Evolutionary conservation across 768 basidiomycete genomes (phyloP).

Genomic region (Leccinum fibrillosum): DNA sequence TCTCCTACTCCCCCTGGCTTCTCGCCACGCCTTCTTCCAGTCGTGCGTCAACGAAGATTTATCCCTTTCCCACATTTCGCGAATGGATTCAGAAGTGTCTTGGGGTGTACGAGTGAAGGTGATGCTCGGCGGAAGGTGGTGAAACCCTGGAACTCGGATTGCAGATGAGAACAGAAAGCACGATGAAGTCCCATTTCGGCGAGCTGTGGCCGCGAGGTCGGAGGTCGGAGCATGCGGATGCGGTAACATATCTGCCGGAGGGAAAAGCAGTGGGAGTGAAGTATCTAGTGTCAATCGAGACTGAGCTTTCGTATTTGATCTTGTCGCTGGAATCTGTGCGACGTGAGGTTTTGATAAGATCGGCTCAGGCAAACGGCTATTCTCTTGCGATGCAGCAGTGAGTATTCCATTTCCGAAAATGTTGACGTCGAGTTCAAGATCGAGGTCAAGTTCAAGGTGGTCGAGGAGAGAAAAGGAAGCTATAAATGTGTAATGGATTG

Average conservation of each 20-base stretch:
- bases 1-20: conserved; percentile 64
- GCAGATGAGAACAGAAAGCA: conserved; percentile 31
- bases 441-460: conserved; percentile 72
- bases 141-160: conserved; percentile 47
- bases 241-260: conserved; percentile 32
- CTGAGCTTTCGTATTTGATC: conserved; percentile 2
- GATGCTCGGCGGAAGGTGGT: conserved; percentile 30
- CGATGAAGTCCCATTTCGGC: conserved; percentile 17
- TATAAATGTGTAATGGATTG: conserved; percentile 17
- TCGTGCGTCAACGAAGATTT: conserved; percentile 66
- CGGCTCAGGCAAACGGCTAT: background rate
- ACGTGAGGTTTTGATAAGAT: conserved; percentile 1
- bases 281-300: conserved; percentile 43
- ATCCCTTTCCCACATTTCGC: conserved; percentile 65
- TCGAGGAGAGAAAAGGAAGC: conserved; percentile 73
- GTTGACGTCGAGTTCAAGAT: conserved; percentile 67
- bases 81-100: conserved; percentile 46
- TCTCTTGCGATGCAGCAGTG: conserved; percentile 1
- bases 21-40: conserved; percentile 76
- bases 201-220: background rate
- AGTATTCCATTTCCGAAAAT: conserved; percentile 28
- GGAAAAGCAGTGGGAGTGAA: conserved; percentile 63
- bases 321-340: conserved; percentile 2
- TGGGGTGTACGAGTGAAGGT: conserved; percentile 20
- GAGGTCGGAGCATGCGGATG: conserved; percentile 13